These are phyloP conservation scores for Cenchrus fungigraminus DNA, from an alignment of 176 grass and related monocot genomes.

Conservation along the genomic window DNA sequence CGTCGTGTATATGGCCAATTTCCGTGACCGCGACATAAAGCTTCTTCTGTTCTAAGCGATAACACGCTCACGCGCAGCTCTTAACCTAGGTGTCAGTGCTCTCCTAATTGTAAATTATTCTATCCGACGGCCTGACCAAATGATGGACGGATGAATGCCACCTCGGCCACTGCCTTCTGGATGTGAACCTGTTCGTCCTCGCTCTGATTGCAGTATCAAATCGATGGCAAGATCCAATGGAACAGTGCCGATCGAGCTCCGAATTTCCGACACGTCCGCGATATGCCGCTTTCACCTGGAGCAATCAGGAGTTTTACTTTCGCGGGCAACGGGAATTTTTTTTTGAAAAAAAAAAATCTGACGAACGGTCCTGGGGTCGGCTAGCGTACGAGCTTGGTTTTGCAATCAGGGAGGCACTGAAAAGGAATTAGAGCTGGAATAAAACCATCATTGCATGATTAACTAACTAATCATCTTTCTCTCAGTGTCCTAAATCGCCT, in stretches of 20 bases:
- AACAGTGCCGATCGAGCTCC: not conserved
- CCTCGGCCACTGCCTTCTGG: not conserved
- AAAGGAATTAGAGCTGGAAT: not conserved
- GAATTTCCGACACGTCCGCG: not conserved
- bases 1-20: slow-evolving; percentile 34
- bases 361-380: slow-evolving; percentile 10
- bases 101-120: slow-evolving; percentile 13
- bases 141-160: slow-evolving; percentile 28
- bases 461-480: slow-evolving; percentile 4
- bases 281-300: slow-evolving; percentile 21
- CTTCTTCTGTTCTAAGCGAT: slow-evolving; percentile 8
- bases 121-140: slow-evolving; percentile 20
- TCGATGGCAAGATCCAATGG: slow-evolving; percentile 3
- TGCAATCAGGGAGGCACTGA: slow-evolving; percentile 15
- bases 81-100: slow-evolving; percentile 32
- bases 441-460: not conserved
- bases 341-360: slow-evolving; percentile 20
- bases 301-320: slow-evolving; percentile 52
- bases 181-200: not conserved
- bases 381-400: slow-evolving; percentile 10
- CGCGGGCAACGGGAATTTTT: not conserved
- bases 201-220: slow-evolving; percentile 24
- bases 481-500: slow-evolving; percentile 6
- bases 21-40: slow-evolving; percentile 40
- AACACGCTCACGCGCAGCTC: not conserved